Evolutionary conservation across 768 basidiomycete species (phyloP).

Genomic region (Agaricus sinodeliciosus): DNA sequence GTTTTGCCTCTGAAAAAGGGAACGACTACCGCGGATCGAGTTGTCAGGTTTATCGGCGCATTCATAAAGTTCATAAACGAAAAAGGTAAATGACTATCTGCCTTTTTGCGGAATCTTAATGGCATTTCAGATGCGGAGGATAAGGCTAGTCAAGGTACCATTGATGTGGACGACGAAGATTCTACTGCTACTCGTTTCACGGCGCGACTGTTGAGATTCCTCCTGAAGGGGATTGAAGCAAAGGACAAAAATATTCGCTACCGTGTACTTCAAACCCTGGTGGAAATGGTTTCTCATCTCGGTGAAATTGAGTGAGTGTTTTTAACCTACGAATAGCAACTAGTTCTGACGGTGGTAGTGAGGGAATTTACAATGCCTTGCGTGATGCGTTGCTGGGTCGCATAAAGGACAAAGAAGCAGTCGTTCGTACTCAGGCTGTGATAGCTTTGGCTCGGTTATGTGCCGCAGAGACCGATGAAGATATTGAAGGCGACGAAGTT

Average conservation of each 20-base stretch:
- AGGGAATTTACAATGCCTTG: constrained; percentile 63
- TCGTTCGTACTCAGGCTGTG: constrained; percentile 74
- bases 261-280: constrained; percentile 68
- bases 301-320: constrained; percentile 79
- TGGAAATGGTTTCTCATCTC: constrained; percentile 72
- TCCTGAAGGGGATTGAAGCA: constrained; percentile 72
- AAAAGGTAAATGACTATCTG: constrained; percentile 46
- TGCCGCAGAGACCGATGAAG: constrained; percentile 57
- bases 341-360: constrained; percentile 36
- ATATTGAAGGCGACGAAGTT: constrained; percentile 42
- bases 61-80: constrained; percentile 74
- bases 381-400: constrained; percentile 63
- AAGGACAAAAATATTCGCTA: constrained; percentile 88
- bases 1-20: constrained; percentile 79
- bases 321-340: neutral
- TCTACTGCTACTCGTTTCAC: constrained; percentile 62
- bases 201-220: constrained; percentile 51
- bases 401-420: constrained; percentile 69
- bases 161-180: constrained; percentile 28
- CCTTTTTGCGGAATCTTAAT: neutral
- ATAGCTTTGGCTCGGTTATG: constrained; percentile 74
- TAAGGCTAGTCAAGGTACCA: constrained; percentile 20
- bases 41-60: constrained; percentile 75
- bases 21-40: constrained; percentile 60
- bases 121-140: constrained; percentile 31